Evolutionary conservation across 805 yeast species (phyloP).

Genomic region (Metschnikowia picachoensis): DNA sequence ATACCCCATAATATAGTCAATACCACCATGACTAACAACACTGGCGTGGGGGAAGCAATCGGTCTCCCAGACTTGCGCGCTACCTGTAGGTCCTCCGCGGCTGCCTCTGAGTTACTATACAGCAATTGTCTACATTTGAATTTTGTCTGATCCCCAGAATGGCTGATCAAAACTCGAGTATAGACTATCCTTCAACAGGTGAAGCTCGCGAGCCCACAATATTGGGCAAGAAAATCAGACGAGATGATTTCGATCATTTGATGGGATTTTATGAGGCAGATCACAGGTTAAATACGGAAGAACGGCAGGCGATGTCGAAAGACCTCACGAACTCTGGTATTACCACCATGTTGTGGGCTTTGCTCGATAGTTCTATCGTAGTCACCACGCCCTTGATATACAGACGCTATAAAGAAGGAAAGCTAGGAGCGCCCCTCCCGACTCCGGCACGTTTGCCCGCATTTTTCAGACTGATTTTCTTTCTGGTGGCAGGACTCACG

Average conservation of each 20-base stretch:
- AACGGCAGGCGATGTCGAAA: slow-evolving; percentile 39
- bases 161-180: slow-evolving; percentile 1
- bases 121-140: no score
- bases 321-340: slow-evolving; percentile 35
- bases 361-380: slow-evolving; percentile 37
- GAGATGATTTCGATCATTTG: slow-evolving; percentile 35
- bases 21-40: no score
- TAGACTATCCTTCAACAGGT: neutral
- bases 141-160: neutral
- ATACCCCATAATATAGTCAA: no score
- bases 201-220: slow-evolving; percentile 8
- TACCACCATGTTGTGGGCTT: slow-evolving; percentile 36
- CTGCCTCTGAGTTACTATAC: no score
- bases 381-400: slow-evolving; percentile 40
- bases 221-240: slow-evolving; percentile 23
- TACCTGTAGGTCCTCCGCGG: no score
- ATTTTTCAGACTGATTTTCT: slow-evolving; percentile 28
- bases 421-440: slow-evolving; percentile 16
- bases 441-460: slow-evolving; percentile 34
- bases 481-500: slow-evolving; percentile 30
- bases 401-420: slow-evolving; percentile 6
- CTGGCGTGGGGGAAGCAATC: no score
- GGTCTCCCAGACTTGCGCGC: no score
- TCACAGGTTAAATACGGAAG: slow-evolving; percentile 35
- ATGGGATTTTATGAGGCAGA: slow-evolving; percentile 49